phyloP scores from a whole-genome alignment of 2,329 filamentous ascomycete genomes.

The Monilinia aucupariae region DNA sequence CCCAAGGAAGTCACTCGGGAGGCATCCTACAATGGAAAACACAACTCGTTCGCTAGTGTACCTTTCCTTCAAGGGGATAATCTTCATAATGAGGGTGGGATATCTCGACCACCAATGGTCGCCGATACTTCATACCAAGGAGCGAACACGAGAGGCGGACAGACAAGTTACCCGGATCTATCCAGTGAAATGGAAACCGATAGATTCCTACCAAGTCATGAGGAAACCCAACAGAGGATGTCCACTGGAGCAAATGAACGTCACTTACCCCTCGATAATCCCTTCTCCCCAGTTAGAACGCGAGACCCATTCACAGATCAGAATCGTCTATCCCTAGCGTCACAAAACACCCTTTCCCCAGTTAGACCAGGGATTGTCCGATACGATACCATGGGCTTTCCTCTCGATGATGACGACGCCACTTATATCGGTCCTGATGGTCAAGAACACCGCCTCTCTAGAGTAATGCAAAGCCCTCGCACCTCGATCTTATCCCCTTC shows the following conservation, averaged over 20 bases:
- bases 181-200: conserved; percentile 16
- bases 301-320: conserved; percentile 12
- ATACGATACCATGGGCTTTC: conserved; percentile 28
- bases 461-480: conserved; percentile 3
- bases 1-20: conserved; percentile 17
- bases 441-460: background rate
- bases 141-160: conserved; percentile 19
- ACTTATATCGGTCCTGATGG: conserved; percentile 11
- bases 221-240: conserved; percentile 15
- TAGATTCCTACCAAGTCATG: conserved; percentile 19
- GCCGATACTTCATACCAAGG: conserved; percentile 14
- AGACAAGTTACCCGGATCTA: conserved; percentile 16
- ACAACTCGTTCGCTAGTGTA: conserved; percentile 24
- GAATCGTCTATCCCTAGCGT: conserved; percentile 2
- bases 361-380: background rate
- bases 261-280: conserved; percentile 3
- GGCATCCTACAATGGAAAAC: conserved; percentile 24
- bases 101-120: conserved; percentile 8
- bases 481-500: background rate
- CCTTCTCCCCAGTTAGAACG: conserved; percentile 7
- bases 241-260: background rate
- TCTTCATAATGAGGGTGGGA: conserved; percentile 8
- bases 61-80: conserved; percentile 19
- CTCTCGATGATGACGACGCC: conserved; percentile 19
- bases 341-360: background rate